Base-by-base conservation (phyloP, 768 basidiomycete species). In the Auriscalpium orientale region DNA sequence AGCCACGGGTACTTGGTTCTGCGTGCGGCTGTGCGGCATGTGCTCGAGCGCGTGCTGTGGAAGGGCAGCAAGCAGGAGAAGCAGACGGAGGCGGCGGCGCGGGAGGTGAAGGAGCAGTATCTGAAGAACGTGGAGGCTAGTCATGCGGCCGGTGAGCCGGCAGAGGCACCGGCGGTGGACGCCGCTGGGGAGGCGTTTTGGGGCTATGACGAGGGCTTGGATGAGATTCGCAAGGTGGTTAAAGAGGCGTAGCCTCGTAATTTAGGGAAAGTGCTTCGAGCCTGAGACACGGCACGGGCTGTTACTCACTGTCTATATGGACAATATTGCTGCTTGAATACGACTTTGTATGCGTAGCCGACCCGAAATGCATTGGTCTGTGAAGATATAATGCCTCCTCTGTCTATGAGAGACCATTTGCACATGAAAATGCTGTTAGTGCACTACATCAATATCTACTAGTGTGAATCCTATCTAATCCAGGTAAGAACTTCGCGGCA, bases 1-100 rank as follows among this genome's bases (percentile, higher is more conserved):
- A 89, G 85, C 46, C 95, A 98, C 68, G 87, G 79, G n/a, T 95
- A 85, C 71, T 73, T 93, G 56, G 58, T 92, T 38, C 65, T 90
- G 46, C 79, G 85, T 12, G 74, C 73, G 5, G 56, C 77, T 13
- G 80, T 92, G 38, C 74, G 87, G 20, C 87, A 84, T 62, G 63
- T 91, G 34, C 76, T 94, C 20, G 84, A 89, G 69, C 78, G 83
- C 64, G 70, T 86, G n/a, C 71, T 87, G 58, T 95, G 92, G 93
- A 75, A 78, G 49, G 84, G 82, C 1, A 86, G 85, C 56, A 68
- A 72, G 44, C 93, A 91, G 67, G 81, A 83, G 58, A 75, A 75
- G 54, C 76, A 79, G 63, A 71, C 78, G 43, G 79, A 84, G 62
- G 70, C 70, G 58, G 74, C 78, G 64, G 84, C 88, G 67, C 74